A percentile compares a stretch with the other conserved stretches of the same genome.
Conservation (phyloP, 805 yeast genomes). For the Saccharomycopsis fermentans region DNA sequence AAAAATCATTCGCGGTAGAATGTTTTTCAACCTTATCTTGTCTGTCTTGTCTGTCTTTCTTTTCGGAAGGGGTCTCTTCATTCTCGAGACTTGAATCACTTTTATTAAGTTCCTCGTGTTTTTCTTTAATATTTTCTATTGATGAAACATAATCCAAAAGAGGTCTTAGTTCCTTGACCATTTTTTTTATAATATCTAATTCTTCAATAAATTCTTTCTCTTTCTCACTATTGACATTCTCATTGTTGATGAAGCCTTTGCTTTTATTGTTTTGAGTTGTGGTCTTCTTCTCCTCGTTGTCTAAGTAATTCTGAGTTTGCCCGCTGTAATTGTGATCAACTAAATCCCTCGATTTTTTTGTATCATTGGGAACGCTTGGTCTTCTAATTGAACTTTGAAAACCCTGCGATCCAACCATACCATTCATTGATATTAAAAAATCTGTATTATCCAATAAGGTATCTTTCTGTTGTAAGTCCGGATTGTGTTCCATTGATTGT, state of each 20-base stretch:
- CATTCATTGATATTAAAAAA: not conserved
- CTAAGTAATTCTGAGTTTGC: not conserved
- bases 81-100: not conserved
- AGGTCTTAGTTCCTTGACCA: not conserved
- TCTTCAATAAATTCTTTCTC: not conserved
- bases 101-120: not conserved
- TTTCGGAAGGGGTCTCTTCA: not conserved
- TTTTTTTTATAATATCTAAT: not conserved
- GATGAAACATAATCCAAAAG: not conserved
- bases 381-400: not conserved
- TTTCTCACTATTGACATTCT: not conserved
- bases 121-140: not conserved
- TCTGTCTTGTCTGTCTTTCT: not conserved
- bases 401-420: not conserved
- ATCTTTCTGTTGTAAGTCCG: not conserved
- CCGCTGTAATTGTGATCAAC: not conserved
- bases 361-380: not conserved
- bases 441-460: constrained; percentile 4
- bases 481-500: not conserved
- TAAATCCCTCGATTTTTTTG: not conserved
- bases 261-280: not conserved
- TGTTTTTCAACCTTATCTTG: not conserved
- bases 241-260: not conserved
- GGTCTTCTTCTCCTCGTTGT: not conserved
- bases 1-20: not conserved